Percentiles rank a stretch among this genome's conserved stretches.
phyloP scores from a whole-genome alignment of 176 grass and related monocot species.

The Olyra latifolia region DNA sequence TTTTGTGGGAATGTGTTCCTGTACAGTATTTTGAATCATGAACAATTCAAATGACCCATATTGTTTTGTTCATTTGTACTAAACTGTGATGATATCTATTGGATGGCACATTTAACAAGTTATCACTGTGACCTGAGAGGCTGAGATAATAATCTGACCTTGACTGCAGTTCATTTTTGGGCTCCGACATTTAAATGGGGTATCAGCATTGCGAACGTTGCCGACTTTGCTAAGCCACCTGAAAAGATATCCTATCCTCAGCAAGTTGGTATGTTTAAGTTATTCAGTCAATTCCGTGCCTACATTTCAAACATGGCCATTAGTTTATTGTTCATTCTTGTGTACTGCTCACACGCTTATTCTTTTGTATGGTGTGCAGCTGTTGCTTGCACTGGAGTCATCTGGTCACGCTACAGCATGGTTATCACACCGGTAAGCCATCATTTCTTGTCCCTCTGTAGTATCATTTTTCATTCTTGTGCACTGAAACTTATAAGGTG shows the following conservation, averaged over 20 bases:
- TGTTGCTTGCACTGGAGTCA: slow-evolving; percentile 65
- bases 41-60: background rate
- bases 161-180: slow-evolving; percentile 85
- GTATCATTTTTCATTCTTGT: background rate
- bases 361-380: slow-evolving; percentile 39
- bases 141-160: background rate
- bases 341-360: background rate
- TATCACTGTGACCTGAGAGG: background rate
- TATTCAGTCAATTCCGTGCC: background rate
- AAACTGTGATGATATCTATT: slow-evolving; percentile 16
- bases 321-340: background rate
- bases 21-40: background rate
- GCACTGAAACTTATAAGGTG: background rate
- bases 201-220: slow-evolving; percentile 91
- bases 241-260: slow-evolving; percentile 95
- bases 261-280: slow-evolving; percentile 66
- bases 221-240: slow-evolving; percentile 87
- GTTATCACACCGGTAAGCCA: slow-evolving; percentile 67
- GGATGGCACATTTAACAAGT: background rate
- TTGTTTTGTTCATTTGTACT: background rate
- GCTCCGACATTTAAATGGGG: slow-evolving; percentile 96
- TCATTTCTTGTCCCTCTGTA: background rate
- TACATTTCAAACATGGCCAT: background rate
- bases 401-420: slow-evolving; percentile 72
- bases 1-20: background rate